Evolutionary conservation across 1,284 basidiomycete genomes (phyloP).

Genomic region (Entoloma clypeatum): DNA sequence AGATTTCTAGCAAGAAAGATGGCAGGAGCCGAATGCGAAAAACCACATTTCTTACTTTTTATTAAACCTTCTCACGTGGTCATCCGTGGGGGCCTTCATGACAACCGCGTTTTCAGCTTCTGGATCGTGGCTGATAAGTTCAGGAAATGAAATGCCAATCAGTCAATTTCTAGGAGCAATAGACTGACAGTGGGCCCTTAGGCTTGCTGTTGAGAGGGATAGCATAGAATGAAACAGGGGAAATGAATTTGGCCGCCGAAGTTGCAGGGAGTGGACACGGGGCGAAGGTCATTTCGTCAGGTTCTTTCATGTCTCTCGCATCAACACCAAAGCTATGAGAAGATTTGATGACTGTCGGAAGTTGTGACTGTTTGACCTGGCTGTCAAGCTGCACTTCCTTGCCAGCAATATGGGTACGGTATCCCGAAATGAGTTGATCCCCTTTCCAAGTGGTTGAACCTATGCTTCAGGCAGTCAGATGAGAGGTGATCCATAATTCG

Average conservation of each 20-base stretch:
- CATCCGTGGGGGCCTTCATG: constrained; percentile 76
- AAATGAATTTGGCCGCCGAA: constrained; percentile 36
- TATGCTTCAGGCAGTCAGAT: constrained; percentile 39
- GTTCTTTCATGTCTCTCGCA: not conserved
- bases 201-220: constrained; percentile 40
- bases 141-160: too few species aligned
- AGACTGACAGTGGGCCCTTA: constrained; percentile 52
- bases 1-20: constrained; percentile 40
- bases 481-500: constrained; percentile 6
- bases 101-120: constrained; percentile 75
- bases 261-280: constrained; percentile 10
- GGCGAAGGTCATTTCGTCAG: not conserved
- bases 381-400: constrained; percentile 63
- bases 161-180: not conserved
- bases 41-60: constrained; percentile 51
- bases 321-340: constrained; percentile 23
- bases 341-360: constrained; percentile 45
- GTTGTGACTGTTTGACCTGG: constrained; percentile 42
- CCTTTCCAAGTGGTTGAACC: constrained; percentile 62
- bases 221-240: constrained; percentile 61
- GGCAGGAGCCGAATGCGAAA: not conserved
- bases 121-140: constrained; percentile 75
- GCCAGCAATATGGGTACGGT: constrained; percentile 47
- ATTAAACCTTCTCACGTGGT: constrained; percentile 67
- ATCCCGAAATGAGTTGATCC: constrained; percentile 46